Percentiles rank a stretch among this genome's conserved stretches.
Evolutionary conservation across 2,329 filamentous ascomycete genomes (phyloP).

Genomic region (Hortaea werneckii): DNA sequence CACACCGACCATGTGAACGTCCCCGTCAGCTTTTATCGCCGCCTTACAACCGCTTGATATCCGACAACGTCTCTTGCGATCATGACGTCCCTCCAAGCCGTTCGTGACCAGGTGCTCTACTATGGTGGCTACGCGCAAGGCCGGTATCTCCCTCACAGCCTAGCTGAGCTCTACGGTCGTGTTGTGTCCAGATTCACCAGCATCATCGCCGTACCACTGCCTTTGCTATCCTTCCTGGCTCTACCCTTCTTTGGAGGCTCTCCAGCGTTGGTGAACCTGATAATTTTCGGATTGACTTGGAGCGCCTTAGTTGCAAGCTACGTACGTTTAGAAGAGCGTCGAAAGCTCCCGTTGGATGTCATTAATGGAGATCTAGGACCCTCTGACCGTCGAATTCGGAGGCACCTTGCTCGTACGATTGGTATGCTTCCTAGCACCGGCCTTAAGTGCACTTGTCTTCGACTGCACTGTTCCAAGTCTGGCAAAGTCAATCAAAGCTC

Average conservation of each 20-base stretch:
- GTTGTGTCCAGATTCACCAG: slow-evolving; percentile 19
- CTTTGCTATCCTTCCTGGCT: slow-evolving; percentile 52
- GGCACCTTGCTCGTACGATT: slow-evolving; percentile 58
- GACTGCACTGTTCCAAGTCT: slow-evolving; percentile 62
- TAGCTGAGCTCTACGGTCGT: slow-evolving; percentile 16
- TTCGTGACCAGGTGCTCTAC: slow-evolving; percentile 19
- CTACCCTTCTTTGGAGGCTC: slow-evolving; percentile 66
- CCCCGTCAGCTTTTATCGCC: no score
- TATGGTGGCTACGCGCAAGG: slow-evolving; percentile 23
- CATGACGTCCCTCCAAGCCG: slow-evolving; percentile 7
- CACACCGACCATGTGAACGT: no score
- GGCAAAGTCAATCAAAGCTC: slow-evolving; percentile 57
- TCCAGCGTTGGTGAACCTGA: slow-evolving; percentile 68
- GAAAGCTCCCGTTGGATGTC: no score
- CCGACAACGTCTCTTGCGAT: no score
- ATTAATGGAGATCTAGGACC: background rate
- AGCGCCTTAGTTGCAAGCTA: slow-evolving; percentile 71
- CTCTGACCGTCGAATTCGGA: slow-evolving; percentile 54
- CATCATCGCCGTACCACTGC: slow-evolving; percentile 26
- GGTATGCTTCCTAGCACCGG: slow-evolving; percentile 63
- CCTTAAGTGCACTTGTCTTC: slow-evolving; percentile 60
- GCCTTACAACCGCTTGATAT: no score
- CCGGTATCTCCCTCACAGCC: slow-evolving; percentile 15
- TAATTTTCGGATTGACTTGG: slow-evolving; percentile 91
- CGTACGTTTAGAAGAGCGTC: background rate